phyloP scores from a whole-genome alignment of 495 filamentous ascomycete genomes.

The Thozetella sp. region DNA sequence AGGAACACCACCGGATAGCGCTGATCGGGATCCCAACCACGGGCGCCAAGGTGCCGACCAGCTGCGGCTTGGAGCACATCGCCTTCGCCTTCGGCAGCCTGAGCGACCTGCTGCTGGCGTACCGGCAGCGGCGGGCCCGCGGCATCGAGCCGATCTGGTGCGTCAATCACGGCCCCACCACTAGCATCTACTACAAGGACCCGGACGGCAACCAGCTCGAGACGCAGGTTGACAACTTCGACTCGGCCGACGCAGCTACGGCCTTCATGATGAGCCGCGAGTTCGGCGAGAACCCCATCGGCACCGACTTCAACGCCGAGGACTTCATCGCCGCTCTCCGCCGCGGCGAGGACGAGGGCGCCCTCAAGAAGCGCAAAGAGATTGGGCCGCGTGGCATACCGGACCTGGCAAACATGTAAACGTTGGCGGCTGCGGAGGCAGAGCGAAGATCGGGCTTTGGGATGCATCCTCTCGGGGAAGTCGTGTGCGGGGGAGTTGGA shows the following conservation, averaged over 20 bases:
- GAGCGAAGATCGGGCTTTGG: too few relatives aligned
- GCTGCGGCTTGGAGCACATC: slow-evolving; percentile 30
- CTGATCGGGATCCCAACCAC: slow-evolving; percentile 18
- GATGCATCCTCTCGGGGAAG: too few relatives aligned
- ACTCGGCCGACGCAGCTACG: slow-evolving; percentile 26
- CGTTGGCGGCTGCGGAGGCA: too few relatives aligned
- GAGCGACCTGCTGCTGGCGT: slow-evolving; percentile 19
- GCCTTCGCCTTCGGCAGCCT: slow-evolving; percentile 31
- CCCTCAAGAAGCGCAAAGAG: slow-evolving; percentile 20
- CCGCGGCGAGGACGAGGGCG: slow-evolving; percentile 21
- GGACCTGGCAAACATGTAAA: too few relatives aligned
- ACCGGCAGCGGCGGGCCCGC: slow-evolving; percentile 18
- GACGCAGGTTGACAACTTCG: slow-evolving; percentile 41
- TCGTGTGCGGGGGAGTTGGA: too few relatives aligned
- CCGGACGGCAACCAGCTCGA: slow-evolving; percentile 45
- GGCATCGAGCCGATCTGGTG: slow-evolving; percentile 33
- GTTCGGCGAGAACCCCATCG: slow-evolving; percentile 29
- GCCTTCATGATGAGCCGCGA: slow-evolving; percentile 25
- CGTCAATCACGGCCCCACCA: slow-evolving; percentile 43
- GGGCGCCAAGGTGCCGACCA: slow-evolving; percentile 3
- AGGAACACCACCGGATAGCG: slow-evolving; percentile 45
- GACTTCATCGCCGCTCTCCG: slow-evolving; percentile 23
- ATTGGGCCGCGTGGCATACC: too few relatives aligned
- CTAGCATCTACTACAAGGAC: slow-evolving; percentile 43
- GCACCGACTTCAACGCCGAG: slow-evolving; percentile 28